Evolutionary conservation across 2,329 filamentous ascomycete genomes (phyloP).

Genomic region (Exophiala aquamarina): DNA sequence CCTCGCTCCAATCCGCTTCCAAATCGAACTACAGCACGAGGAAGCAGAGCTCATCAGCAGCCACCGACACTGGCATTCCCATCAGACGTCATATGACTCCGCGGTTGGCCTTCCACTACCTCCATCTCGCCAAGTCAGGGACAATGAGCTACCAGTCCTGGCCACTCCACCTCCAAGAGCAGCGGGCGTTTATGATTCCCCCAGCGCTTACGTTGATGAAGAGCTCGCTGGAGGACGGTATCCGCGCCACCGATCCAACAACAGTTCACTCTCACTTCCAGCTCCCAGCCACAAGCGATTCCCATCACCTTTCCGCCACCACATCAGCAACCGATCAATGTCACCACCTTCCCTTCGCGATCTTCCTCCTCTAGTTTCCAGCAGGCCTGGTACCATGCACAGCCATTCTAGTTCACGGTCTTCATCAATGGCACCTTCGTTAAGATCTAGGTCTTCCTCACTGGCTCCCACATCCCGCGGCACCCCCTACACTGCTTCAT

Average conservation of each 20-base stretch:
- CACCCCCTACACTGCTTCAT: slow-evolving; percentile 44
- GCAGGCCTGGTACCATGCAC: slow-evolving; percentile 40
- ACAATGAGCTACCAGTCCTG: slow-evolving; percentile 15
- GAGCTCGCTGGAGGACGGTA: slow-evolving; percentile 32
- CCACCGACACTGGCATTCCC: slow-evolving; percentile 35
- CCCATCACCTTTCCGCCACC: slow-evolving; percentile 36
- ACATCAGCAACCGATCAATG: slow-evolving; percentile 34
- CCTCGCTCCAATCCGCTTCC: slow-evolving; percentile 75
- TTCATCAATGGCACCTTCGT: slow-evolving; percentile 45
- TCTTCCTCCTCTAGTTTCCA: slow-evolving; percentile 42
- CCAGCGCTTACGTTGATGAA: slow-evolving; percentile 33
- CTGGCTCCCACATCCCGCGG: slow-evolving; percentile 40
- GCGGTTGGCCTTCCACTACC: slow-evolving; percentile 17
- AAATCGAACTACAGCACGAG: slow-evolving; percentile 56
- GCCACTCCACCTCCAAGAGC: slow-evolving; percentile 20
- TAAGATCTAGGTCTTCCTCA: slow-evolving; percentile 42
- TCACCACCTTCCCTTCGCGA: slow-evolving; percentile 47
- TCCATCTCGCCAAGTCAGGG: slow-evolving; percentile 16
- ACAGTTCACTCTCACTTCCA: slow-evolving; percentile 25
- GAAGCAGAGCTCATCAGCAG: slow-evolving; percentile 43
- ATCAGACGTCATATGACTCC: slow-evolving; percentile 25
- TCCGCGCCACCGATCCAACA: slow-evolving; percentile 25
- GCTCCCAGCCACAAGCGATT: slow-evolving; percentile 35
- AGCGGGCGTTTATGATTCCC: slow-evolving; percentile 32
- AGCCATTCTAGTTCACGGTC: slow-evolving; percentile 44